A percentile compares a stretch with the other conserved stretches of the same genome.
phyloP scores from a whole-genome alignment of 192 early-diverging fungal genomes.

The Jimgerdemannia flammicorona region DNA sequence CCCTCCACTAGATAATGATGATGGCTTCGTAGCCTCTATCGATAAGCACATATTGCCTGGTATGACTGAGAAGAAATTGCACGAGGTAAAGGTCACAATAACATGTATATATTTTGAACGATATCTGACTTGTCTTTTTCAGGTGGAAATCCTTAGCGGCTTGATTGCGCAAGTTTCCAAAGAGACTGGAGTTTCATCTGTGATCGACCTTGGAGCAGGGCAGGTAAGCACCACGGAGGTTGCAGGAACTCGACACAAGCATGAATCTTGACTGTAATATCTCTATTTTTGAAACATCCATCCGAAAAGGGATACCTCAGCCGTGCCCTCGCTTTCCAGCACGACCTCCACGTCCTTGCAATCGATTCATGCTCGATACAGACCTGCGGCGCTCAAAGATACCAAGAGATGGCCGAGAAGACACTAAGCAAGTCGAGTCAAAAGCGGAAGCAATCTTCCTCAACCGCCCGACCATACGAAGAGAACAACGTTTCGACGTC shows the following conservation, averaged over 20 bases:
- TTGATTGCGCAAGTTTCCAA: slow-evolving; percentile 54
- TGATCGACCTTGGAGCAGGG: slow-evolving; percentile 75
- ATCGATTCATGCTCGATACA: slow-evolving; percentile 67
- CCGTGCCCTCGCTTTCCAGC: slow-evolving; percentile 59
- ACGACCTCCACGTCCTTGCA: slow-evolving; percentile 60
- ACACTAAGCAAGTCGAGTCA: slow-evolving; percentile 22
- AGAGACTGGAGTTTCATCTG: slow-evolving; percentile 33
- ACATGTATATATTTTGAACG: too few relatives aligned
- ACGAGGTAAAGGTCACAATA: slow-evolving; percentile 31
- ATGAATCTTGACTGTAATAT: not conserved
- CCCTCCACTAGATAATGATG: too few relatives aligned
- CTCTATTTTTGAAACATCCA: not conserved
- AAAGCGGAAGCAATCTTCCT: not conserved
- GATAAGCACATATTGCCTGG: slow-evolving; percentile 60
- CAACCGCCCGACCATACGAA: not conserved
- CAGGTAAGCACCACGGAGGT: slow-evolving; percentile 24
- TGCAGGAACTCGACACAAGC: too few relatives aligned
- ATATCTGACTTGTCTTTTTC: too few relatives aligned
- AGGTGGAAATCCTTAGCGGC: slow-evolving; percentile 56
- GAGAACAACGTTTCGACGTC: not conserved
- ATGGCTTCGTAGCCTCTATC: slow-evolving; percentile 29
- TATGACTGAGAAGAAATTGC: slow-evolving; percentile 71
- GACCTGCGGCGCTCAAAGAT: slow-evolving; percentile 68
- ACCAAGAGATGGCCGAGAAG: slow-evolving; percentile 49
- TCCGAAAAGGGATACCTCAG: slow-evolving; percentile 57